These are phyloP conservation scores for Oryza brachyantha DNA, from an alignment of 176 grass and related monocot genomes.

Conservation along the genomic window DNA sequence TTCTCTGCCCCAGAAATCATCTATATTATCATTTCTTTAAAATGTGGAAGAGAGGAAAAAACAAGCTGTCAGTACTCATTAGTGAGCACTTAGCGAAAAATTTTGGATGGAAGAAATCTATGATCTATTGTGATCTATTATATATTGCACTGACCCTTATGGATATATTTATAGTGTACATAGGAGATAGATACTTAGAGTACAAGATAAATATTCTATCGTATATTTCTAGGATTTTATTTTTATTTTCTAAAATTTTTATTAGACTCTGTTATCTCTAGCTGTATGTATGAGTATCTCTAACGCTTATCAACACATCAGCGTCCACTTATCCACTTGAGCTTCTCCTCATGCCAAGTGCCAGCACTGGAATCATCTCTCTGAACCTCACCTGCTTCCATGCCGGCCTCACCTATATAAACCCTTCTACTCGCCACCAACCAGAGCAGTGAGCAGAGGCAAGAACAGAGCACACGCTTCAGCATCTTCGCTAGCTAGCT, in stretches of 20 bases:
- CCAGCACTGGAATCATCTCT: background rate
- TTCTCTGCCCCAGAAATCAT: background rate
- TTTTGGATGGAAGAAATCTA: no score
- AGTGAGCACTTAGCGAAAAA: background rate
- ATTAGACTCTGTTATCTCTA: no score
- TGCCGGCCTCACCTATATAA: slow-evolving; percentile 24
- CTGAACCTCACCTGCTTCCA: background rate
- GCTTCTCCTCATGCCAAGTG: background rate
- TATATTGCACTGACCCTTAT: no score
- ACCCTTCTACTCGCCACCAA: background rate
- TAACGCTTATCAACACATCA: background rate
- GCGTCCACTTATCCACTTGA: background rate
- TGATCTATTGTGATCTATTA: no score
- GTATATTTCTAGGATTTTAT: no score
- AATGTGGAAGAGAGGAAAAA: background rate
- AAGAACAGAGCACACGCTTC: background rate
- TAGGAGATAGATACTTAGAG: no score
- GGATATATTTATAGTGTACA: no score
- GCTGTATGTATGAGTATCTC: no score
- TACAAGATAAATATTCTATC: no score
- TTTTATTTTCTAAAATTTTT: no score
- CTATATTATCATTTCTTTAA: background rate
- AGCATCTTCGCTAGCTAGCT: background rate
- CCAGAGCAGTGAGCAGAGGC: background rate
- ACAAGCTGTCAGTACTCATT: background rate